Evolutionary conservation across 75 land plant species (phyloP), one percentile per base, ranked within the genome.

Genomic region (Sequoia sempervirens): DNA sequence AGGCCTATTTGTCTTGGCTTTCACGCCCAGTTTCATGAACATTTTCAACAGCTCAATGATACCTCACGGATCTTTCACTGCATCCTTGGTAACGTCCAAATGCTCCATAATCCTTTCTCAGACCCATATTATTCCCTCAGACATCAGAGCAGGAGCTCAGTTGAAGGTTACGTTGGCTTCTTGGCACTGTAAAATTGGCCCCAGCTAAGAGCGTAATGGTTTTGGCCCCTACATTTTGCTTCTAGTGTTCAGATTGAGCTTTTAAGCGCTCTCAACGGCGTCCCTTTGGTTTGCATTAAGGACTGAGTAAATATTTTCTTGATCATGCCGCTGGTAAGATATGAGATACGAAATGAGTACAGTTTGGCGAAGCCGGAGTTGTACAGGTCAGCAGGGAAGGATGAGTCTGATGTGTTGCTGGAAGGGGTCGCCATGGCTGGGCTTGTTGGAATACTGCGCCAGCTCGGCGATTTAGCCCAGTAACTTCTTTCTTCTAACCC

Each of bases 401-500:
- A 96, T 90, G 99, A 97, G 85, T 98, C 99, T 45, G 96, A 97
- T 81, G 96, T 94, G 30, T 18, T 97, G 17, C 89, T 97, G 56
- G 96, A 97, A 81, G 99, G 98, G 46, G 96, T 96, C 58, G 96
- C 99, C 81, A 96, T 97, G 98, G 98, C 97, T 13, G 97, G 99
- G 68, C 90, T 97, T 20, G 94, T 97, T 41, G 99, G 99, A 61
- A 89, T 97, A 81, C 84, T 97, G 74, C 94, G 99, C 5, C 99
- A 97, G 95, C 95, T 97, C 28, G 99, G 99, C 28, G 99, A 97
- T 84, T 92, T 97, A 2, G 98, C 99, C 40, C 98, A 96, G 99
- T 97, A 80, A 87, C 93, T 83, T 66, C 41, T 61, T 50, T 30
- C 28, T 38, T 81, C 54, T 15, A 3, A 79, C 82, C 28, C 84